Conservation (phyloP, 495 filamentous ascomycete genomes). For the Aspergillus bridgeri region DNA sequence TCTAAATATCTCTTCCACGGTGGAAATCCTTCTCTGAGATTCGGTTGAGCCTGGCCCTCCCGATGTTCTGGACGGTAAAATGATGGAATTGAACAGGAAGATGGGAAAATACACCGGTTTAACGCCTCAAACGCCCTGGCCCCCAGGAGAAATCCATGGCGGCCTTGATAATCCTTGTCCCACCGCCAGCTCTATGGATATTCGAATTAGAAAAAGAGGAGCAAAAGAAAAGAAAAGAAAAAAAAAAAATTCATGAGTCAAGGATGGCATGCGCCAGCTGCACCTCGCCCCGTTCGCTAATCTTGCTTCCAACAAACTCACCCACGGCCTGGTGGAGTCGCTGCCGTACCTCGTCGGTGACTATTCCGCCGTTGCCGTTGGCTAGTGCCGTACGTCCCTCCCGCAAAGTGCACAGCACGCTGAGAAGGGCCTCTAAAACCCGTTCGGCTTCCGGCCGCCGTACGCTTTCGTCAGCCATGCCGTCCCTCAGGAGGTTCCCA, state of each 20-base stretch:
- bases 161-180: neutral
- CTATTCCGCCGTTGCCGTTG: constrained; percentile 44
- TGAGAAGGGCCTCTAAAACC: constrained; percentile 58
- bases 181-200: neutral
- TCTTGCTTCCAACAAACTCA: constrained; percentile 48
- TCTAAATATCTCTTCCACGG: neutral
- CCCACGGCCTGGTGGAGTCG: constrained; percentile 60
- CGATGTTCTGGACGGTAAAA: neutral
- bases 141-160: neutral
- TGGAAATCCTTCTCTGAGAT: neutral
- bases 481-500: constrained; percentile 67
- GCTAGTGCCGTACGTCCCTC: constrained; percentile 31
- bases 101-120: neutral
- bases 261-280: constrained; percentile 38
- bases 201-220: neutral
- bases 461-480: constrained; percentile 52
- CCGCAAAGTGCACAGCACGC: constrained; percentile 51
- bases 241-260: constrained; percentile 14
- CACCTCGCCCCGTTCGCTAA: constrained; percentile 49
- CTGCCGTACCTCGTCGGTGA: constrained; percentile 51
- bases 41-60: neutral
- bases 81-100: neutral
- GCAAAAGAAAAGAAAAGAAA: constrained; percentile 1
- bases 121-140: neutral
- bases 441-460: constrained; percentile 58